Percentiles rank a stretch among this genome's conserved stretches.
Conservation (phyloP, 495 filamentous ascomycete genomes). For the Penicillium parvum region DNA sequence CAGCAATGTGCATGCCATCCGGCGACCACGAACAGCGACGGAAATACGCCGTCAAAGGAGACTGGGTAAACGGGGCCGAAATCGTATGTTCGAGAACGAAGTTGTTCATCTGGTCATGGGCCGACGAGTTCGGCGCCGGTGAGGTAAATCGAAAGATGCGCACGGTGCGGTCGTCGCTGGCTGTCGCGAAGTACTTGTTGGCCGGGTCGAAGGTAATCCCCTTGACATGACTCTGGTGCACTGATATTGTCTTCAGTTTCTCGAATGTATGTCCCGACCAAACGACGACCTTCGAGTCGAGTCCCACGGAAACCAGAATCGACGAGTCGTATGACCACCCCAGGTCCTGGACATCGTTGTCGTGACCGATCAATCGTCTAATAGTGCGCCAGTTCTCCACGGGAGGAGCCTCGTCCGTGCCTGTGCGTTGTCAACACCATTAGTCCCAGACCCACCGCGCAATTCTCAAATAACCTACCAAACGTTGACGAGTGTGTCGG, state of each 20-base stretch:
- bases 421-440: slow-evolving; percentile 34
- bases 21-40: slow-evolving; percentile 95
- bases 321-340: slow-evolving; percentile 97
- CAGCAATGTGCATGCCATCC: slow-evolving; percentile 94
- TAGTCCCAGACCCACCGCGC: not conserved
- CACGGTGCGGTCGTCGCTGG: slow-evolving; percentile 93
- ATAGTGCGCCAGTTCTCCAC: slow-evolving; percentile 97
- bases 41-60: slow-evolving; percentile 95
- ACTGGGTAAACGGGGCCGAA: slow-evolving; percentile 74
- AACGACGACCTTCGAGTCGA: slow-evolving; percentile 96
- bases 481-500: slow-evolving; percentile 73
- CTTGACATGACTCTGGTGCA: slow-evolving; percentile 96
- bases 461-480: slow-evolving; percentile 49
- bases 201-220: slow-evolving; percentile 97
- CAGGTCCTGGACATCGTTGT: slow-evolving; percentile 97
- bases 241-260: slow-evolving; percentile 85
- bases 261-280: slow-evolving; percentile 98
- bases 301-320: slow-evolving; percentile 88
- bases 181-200: slow-evolving; percentile 98
- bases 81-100: slow-evolving; percentile 90
- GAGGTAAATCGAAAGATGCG: slow-evolving; percentile 95
- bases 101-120: slow-evolving; percentile 92
- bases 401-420: slow-evolving; percentile 84
- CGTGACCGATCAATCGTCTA: slow-evolving; percentile 88
- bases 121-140: slow-evolving; percentile 84